Base-by-base conservation (phyloP, 495 filamentous ascomycete species). In the Aspergillus hancockii region DNA sequence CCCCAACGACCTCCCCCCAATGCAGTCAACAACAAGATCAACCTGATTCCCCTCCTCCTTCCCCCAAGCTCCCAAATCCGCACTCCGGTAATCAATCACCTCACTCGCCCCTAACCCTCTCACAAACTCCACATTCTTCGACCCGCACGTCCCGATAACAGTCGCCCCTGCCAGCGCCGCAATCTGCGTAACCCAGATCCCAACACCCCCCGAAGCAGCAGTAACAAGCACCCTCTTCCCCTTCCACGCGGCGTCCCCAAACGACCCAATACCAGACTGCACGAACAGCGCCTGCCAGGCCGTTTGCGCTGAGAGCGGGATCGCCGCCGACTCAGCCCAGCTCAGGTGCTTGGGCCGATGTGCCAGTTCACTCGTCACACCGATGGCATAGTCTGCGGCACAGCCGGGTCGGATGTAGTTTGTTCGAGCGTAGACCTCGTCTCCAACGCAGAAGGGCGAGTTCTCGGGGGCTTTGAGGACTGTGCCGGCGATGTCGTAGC, bases 141-240 rank as follows among this genome's bases (percentile, higher is more conserved):
- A 22, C 8, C 80, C 75, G 31, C 72, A 71, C 1, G 67, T 75
- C 36, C 65, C 74, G 19, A 84, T 65, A n/a, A 76, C 75, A 36
- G 71, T 64, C 8, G 72, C 70, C 3, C 76, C 79, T 0, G 76
- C 69, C 25, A 75, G 53, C 32, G 59, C 69, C 7, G 81, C 84
- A 25, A 88, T 63, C 69, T 86, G 85, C 55, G 82, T 72, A 14
- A 78, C 67, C 84, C 82, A 86, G 31, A 78, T 71, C 2, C 85
- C 85, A 5, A 85, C 80, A 3, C 81, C 79, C 2, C 83, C 75
- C 6, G 78, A 64, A 14, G 83, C 83, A 46, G 71, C 79, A 8
- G 77, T 82, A 30, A 85, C 69, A 13, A 85, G 70, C 3, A 84
- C 64, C 34, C 73, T 65, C 63, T 76, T 77, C 28, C 64, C 69